These are phyloP conservation scores for Penicillium fimorum DNA, from an alignment of 495 filamentous ascomycete species.

Conservation along the genomic window DNA sequence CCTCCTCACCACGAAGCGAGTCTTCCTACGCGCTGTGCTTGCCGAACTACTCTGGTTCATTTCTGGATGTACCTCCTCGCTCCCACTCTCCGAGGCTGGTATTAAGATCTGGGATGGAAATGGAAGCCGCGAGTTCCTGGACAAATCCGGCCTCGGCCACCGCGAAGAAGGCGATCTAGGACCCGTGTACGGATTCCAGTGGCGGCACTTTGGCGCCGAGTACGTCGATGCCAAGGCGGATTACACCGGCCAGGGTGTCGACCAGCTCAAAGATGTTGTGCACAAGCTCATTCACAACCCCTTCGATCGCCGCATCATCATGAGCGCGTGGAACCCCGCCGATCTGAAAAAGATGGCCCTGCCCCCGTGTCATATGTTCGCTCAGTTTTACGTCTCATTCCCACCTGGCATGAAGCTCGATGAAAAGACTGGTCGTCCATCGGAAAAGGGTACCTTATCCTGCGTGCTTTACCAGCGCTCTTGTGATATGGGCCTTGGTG, in stretches of 20 bases:
- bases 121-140: slow-evolving; percentile 83
- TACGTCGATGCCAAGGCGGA: slow-evolving; percentile 78
- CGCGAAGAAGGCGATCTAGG: slow-evolving; percentile 86
- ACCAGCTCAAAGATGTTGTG: slow-evolving; percentile 86
- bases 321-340: slow-evolving; percentile 89
- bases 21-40: slow-evolving; percentile 87
- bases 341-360: slow-evolving; percentile 89
- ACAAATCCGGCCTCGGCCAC: slow-evolving; percentile 73
- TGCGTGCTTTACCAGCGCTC: slow-evolving; percentile 90
- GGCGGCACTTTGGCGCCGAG: slow-evolving; percentile 94
- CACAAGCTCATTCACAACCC: slow-evolving; percentile 77
- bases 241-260: slow-evolving; percentile 85
- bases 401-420: slow-evolving; percentile 45
- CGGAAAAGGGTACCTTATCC: slow-evolving; percentile 63
- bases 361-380: slow-evolving; percentile 98
- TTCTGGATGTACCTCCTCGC: slow-evolving; percentile 72
- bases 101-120: slow-evolving; percentile 99
- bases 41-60: slow-evolving; percentile 98
- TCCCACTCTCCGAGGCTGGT: slow-evolving; percentile 67
- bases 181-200: slow-evolving; percentile 98
- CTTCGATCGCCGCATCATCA: slow-evolving; percentile 84
- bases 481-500: slow-evolving; percentile 95
- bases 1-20: slow-evolving; percentile 94
- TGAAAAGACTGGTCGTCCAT: slow-evolving; percentile 36
- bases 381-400: slow-evolving; percentile 94